phyloP scores from a whole-genome alignment of 169 alveolate genomes.

The Cryptosporidium muris region DNA sequence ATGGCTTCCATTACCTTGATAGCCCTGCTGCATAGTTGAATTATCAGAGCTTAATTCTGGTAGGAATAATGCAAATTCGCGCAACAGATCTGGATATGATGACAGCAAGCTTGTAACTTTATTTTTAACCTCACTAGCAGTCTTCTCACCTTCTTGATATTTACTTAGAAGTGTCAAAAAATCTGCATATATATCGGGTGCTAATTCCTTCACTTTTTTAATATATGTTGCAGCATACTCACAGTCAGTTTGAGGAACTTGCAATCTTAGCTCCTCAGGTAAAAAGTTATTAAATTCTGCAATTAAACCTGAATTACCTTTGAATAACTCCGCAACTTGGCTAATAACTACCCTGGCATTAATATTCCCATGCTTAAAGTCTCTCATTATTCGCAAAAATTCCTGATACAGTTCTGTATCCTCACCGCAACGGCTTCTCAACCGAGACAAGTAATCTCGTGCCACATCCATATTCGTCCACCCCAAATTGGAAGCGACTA shows the following conservation, averaged over 20 bases:
- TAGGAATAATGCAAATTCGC: conserved; percentile 40
- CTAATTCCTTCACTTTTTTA: conserved; percentile 39
- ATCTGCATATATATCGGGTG: conserved; percentile 60
- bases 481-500: conserved; percentile 16
- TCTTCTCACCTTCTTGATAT: conserved; percentile 48
- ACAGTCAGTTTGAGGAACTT: conserved; percentile 67
- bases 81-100: conserved; percentile 53
- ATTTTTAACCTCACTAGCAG: conserved; percentile 50
- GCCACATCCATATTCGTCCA: conserved; percentile 66
- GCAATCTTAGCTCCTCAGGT: conserved; percentile 66
- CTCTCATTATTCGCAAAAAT: conserved; percentile 69
- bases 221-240: conserved; percentile 70
- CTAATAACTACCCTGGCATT: conserved; percentile 62
- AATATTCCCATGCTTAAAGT: conserved; percentile 62
- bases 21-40: not conserved
- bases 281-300: conserved; percentile 68
- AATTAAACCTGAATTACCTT: conserved; percentile 32
- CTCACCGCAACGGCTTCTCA: conserved; percentile 63
- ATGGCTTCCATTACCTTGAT: not conserved
- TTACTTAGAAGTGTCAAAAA: conserved; percentile 39
- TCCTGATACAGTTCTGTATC: conserved; percentile 69
- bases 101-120: conserved; percentile 20
- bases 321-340: conserved; percentile 60
- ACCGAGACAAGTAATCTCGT: conserved; percentile 64
- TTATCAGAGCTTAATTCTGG: conserved; percentile 26